A percentile compares a stretch with the other conserved stretches of the same genome.
phyloP scores from a whole-genome alignment of 257 asterid genomes.

The Leonotis leonurus region DNA sequence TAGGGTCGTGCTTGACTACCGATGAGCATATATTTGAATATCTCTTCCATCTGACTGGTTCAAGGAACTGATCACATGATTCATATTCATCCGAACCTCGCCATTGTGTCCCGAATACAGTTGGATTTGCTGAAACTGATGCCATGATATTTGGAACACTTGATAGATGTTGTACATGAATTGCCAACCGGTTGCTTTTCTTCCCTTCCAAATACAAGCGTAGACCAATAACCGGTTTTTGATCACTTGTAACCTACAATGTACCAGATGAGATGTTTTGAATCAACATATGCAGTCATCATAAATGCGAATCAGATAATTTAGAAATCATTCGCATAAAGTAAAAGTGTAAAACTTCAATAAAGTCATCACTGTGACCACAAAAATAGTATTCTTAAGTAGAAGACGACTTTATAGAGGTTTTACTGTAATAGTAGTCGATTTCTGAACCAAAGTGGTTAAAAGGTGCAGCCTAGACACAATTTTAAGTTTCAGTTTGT shows the following conservation, averaged over 20 bases:
- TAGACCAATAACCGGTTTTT: constrained; percentile 77
- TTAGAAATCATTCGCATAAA: neutral
- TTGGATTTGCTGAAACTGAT: constrained; percentile 23
- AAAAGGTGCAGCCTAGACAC: neutral
- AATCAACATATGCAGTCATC: neutral
- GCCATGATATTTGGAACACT: constrained; percentile 70
- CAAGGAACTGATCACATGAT: constrained; percentile 57
- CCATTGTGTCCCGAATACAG: constrained; percentile 47
- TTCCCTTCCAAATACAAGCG: constrained; percentile 88
- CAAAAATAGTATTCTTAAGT: too few species aligned
- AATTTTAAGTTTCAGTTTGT: neutral
- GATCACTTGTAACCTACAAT: constrained; percentile 65
- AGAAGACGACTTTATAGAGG: too few species aligned
- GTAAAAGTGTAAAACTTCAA: too few species aligned
- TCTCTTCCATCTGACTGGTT: constrained; percentile 76
- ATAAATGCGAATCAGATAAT: neutral
- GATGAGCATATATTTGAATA: constrained; percentile 76
- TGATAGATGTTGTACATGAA: constrained; percentile 88
- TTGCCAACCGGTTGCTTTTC: constrained; percentile 74
- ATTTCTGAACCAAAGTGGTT: neutral
- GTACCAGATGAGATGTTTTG: neutral
- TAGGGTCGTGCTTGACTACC: constrained; percentile 64
- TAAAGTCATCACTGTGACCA: too few species aligned
- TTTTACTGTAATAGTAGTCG: too few species aligned
- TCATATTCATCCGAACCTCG: constrained; percentile 88